Percentiles rank a stretch among this genome's conserved stretches.
phyloP scores from a whole-genome alignment of 169 alveolate species.

The Eimeria praecox region DNA sequence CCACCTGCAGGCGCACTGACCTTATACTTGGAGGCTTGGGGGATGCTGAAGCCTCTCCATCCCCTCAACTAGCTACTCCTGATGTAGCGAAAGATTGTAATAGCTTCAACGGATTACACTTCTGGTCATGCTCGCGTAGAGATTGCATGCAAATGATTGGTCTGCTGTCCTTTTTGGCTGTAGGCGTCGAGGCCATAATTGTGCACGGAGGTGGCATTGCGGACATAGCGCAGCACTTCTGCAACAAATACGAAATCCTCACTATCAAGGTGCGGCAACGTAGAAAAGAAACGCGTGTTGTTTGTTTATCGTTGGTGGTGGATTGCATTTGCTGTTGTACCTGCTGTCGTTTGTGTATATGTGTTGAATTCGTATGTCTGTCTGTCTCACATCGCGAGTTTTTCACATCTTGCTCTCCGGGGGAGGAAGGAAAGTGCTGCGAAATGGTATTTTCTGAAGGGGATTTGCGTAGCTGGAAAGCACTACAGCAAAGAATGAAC shows the following conservation, averaged over 20 bases:
- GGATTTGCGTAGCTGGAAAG: background rate
- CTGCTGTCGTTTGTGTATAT: background rate
- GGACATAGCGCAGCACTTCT: slow-evolving; percentile 98
- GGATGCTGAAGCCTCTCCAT: background rate
- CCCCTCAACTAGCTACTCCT: background rate
- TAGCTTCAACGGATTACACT: background rate
- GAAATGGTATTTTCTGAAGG: background rate
- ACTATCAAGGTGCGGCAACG: slow-evolving; percentile 90
- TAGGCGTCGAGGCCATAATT: slow-evolving; percentile 95
- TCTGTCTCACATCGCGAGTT: background rate
- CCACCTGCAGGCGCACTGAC: background rate
- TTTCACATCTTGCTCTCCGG: background rate
- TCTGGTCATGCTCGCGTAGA: background rate
- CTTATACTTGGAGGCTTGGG: background rate
- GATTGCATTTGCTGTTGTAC: background rate
- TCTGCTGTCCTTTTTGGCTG: slow-evolving; percentile 33
- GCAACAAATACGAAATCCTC: slow-evolving; percentile 97
- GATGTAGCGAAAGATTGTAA: background rate
- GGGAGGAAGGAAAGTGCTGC: background rate
- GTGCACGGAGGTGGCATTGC: slow-evolving; percentile 97
- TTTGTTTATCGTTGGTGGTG: background rate
- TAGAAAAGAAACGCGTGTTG: background rate
- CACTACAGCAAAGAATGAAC: background rate
- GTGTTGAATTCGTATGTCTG: background rate
- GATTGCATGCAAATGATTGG: background rate